Conservation (phyloP, 2,329 filamentous ascomycete species). For the Alternaria gansuensis region DNA sequence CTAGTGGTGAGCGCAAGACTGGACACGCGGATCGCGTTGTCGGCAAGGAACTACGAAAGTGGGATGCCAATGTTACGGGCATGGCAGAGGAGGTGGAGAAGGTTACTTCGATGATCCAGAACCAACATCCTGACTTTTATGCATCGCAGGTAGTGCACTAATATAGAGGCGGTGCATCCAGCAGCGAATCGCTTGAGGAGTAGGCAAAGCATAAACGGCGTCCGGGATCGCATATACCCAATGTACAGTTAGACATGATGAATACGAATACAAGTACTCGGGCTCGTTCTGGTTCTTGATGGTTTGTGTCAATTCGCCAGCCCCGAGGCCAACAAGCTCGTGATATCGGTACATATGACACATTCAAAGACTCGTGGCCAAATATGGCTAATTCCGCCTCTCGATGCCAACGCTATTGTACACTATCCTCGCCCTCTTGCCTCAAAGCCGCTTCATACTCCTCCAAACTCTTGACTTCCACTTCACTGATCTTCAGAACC, state of each 20-base stretch:
- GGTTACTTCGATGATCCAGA: conserved; percentile 81
- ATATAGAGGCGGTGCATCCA: neutral
- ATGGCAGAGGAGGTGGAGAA: conserved; percentile 90
- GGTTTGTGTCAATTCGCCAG: neutral
- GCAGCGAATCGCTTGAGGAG: neutral
- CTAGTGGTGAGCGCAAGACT: conserved; percentile 72
- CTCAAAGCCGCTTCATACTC: conserved; percentile 58
- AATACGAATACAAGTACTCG: conserved; percentile 3
- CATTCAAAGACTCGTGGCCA: conserved; percentile 11
- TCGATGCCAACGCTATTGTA: conserved; percentile 14
- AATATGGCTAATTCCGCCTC: neutral
- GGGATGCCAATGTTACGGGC: conserved; percentile 88
- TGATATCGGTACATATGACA: conserved; percentile 31
- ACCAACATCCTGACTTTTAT: conserved; percentile 73
- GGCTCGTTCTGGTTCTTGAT: neutral
- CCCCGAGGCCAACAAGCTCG: neutral
- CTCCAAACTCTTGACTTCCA: conserved; percentile 71
- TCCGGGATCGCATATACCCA: conserved; percentile 15
- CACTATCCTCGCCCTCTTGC: conserved; percentile 11
- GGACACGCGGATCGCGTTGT: conserved; percentile 67
- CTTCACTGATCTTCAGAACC: conserved; percentile 81
- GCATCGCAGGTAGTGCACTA: conserved; percentile 54
- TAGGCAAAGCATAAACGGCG: conserved; percentile 13
- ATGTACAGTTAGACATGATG: conserved; percentile 14
- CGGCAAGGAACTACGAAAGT: conserved; percentile 78